Base-by-base conservation (phyloP, 1,284 basidiomycete species). In the Cryptococcus hybrid region DNA sequence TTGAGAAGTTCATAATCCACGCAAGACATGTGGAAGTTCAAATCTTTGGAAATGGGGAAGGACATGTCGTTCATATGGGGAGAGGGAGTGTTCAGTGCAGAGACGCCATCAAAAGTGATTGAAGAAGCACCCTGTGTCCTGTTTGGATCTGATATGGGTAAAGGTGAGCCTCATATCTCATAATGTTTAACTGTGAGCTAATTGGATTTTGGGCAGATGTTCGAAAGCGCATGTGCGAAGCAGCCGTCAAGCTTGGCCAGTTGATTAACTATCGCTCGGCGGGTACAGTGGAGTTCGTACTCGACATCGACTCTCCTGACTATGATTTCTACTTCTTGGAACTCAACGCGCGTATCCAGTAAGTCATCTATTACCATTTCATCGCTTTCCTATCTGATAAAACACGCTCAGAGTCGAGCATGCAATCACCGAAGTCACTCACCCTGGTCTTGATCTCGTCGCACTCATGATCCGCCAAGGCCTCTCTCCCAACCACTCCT, bases 71-170 rank as follows among this genome's bases (percentile, higher is more conserved):
- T 13, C 84, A 86, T 67, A 81, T 87, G 77, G 84, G 37, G 86
- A 88, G 66, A 80, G 87, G 6, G 87, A 89, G 68, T 86, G 86
- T 63, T 85, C 83, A 37, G 75, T 87, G 12, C 87, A 89, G 68
- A 79, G 87, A n/a, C 76, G 87, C n/a, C 83, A 87, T 64, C 87
- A 88, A 70, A 88, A 67, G 82, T 88, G 5, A 82, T 88, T 44
- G 87, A 89, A 66, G 87, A 88, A 65, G 80, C 82, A 1, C 63
- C 63, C 0, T 65, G 60, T 43, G 84, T 63, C 82, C 84, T 5
- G 83, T 84, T 68, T 77, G 84, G 51, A 56, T 69, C 12, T 55
- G 59, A 24, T 74, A 77, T 44, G 34, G 61, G 64, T 11, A 44
- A 58, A 43, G 11, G 51, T 24, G 24, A 43, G 42, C 37, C 51